phyloP scores from a whole-genome alignment of 768 basidiomycete species.

The Termitomyces titanicus region DNA sequence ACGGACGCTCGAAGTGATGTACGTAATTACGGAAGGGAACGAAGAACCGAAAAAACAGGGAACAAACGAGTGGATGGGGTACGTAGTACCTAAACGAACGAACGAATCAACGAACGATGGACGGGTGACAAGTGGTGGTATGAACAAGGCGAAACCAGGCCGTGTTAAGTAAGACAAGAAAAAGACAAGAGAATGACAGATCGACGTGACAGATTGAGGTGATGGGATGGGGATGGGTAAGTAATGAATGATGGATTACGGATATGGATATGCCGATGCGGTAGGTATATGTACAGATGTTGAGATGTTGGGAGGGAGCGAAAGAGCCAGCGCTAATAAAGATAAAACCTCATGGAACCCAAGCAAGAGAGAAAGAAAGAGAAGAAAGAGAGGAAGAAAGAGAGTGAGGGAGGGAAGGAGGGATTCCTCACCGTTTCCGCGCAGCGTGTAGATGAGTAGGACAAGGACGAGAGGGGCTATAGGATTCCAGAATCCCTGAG shows the following conservation, averaged over 20 bases:
- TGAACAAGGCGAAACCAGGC: neutral
- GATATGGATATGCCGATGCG: neutral
- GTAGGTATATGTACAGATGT: neutral
- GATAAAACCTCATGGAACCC: neutral
- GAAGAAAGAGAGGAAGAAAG: neutral
- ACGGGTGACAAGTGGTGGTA: neutral
- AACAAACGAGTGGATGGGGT: no score
- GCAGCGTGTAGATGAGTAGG: neutral
- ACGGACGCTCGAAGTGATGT: no score
- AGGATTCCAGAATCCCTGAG: slow-evolving; percentile 17
- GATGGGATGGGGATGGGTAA: neutral
- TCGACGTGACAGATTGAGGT: neutral
- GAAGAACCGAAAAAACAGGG: no score
- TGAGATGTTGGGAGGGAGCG: neutral
- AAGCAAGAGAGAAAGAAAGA: neutral
- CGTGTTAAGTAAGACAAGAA: neutral
- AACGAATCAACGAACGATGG: no score
- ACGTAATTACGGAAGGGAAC: no score
- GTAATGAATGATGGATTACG: neutral
- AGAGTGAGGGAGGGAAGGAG: neutral
- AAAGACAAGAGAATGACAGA: neutral
- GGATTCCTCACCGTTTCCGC: slow-evolving; percentile 2
- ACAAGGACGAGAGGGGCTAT: neutral
- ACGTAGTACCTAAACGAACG: no score
- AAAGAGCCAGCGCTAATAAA: neutral